Evolutionary conservation across 2,329 filamentous ascomycete species (phyloP).

Genomic region (Epichloe baconii): DNA sequence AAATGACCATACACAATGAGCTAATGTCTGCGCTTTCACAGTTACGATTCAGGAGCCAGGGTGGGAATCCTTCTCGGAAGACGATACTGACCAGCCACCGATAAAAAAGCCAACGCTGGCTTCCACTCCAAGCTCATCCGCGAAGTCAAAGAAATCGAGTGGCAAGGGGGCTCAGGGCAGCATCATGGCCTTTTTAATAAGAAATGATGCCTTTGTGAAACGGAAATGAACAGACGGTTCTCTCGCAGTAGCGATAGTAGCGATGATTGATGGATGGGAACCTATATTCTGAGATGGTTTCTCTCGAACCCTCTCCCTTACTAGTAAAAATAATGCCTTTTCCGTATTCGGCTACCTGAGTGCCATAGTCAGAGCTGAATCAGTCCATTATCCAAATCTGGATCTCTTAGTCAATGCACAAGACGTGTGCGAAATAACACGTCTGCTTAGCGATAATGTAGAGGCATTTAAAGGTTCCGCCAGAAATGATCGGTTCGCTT

Average conservation of each 20-base stretch:
- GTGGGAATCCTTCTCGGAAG: conserved; percentile 92
- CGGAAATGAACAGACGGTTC: neutral
- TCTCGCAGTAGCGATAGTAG: neutral
- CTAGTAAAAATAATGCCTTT: no score
- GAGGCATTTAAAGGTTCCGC: no score
- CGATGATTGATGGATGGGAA: neutral
- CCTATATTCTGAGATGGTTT: neutral
- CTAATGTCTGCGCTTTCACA: conserved; percentile 21
- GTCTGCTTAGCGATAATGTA: no score
- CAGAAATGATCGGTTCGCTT: no score
- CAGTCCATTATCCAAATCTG: no score
- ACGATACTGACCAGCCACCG: conserved; percentile 48
- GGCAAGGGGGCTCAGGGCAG: conserved; percentile 57
- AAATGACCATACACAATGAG: neutral
- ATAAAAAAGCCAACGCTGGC: conserved; percentile 42
- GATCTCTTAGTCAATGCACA: no score
- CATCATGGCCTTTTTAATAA: conserved; percentile 87
- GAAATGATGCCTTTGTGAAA: conserved; percentile 36
- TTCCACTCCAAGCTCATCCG: conserved; percentile 31
- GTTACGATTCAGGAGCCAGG: conserved; percentile 74
- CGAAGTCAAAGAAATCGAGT: conserved; percentile 41
- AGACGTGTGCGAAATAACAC: no score
- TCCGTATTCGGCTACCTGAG: no score
- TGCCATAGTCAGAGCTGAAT: no score
- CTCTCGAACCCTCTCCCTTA: no score